Percentiles rank a stretch among this genome's conserved stretches.
Conservation (phyloP, 2,329 filamentous ascomycete species). For the Chalaropsis thielavioides region DNA sequence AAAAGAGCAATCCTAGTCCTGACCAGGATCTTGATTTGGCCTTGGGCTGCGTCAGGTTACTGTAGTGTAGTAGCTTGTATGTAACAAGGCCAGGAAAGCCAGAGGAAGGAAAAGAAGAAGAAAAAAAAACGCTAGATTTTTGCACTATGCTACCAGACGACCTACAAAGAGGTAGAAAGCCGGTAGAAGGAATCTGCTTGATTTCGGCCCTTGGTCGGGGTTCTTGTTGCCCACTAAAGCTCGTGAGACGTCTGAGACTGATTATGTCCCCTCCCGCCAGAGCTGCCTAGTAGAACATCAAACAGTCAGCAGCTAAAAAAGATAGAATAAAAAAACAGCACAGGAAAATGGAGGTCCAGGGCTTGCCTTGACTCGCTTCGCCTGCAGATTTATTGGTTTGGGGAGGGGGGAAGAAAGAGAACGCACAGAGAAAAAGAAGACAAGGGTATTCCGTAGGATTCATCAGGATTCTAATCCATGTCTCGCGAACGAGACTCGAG, state of each 20-base stretch:
- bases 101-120: neutral
- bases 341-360: neutral
- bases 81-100: constrained; percentile 5
- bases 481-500: neutral
- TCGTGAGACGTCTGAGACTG: neutral
- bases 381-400: neutral
- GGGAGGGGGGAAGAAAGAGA: neutral
- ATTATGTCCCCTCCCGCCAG: neutral
- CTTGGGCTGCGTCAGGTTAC: neutral
- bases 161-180: neutral
- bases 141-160: no score
- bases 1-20: neutral
- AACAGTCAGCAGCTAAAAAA: neutral
- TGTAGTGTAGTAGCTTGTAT: constrained; percentile 1
- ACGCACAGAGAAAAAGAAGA: neutral
- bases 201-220: neutral
- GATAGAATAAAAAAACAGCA: neutral
- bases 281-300: neutral
- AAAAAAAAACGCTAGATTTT: neutral
- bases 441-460: neutral
- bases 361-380: neutral
- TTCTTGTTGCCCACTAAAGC: neutral
- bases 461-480: neutral
- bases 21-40: neutral
- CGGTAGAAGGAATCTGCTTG: neutral